Evolutionary conservation across 2,329 filamentous ascomycete genomes (phyloP), one percentile per base, ranked within the genome.

Genomic region (Eutypa lata): DNA sequence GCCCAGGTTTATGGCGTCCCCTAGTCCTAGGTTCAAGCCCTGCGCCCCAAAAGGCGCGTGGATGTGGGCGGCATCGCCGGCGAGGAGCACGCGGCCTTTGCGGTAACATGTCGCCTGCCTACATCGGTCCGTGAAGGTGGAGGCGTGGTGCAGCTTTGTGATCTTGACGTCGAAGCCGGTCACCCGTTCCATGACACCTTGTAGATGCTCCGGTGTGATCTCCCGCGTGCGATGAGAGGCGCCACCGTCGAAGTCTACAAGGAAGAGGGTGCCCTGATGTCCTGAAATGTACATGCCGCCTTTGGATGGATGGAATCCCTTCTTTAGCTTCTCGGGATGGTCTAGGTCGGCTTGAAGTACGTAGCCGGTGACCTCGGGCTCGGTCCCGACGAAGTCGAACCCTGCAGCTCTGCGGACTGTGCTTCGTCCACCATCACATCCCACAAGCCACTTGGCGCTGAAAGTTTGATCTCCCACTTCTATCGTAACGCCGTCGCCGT

Each of bases 1-100:
- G 21, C 74, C 76, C 0, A 83, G 67, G 52, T 83, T 82, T 28
- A 77, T 69, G 1, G 77, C 74, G 52, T 83, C 80, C 22, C 78
- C 75, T 19, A 83, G 72, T 0, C 80, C 79, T 0, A 78, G 78
- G 59, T 84, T 83, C 74, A 83, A 77, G 1, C 80, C 81, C 59
- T 82, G 79, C 0, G 77, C 81, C 2, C 78, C 80, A 0, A 75
- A 73, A 0, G 78, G 76, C 46, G 71, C 78, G 55, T 82, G 78
- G 18, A 78, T 78, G 56, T 83, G 80, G 2, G 76, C 78, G 10
- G 80, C 78, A 53, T 84, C 81, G 19, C 80, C 80, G 5, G 76
- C 79, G 0, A 84, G 62, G 44, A 83, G 76, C 3, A 79, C 67
- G 5, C 78, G 73, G 8, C 74, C 73, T 21, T 69, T 67, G 14